Percentiles rank a stretch among this genome's conserved stretches.
These are phyloP conservation scores for Zangia roseola DNA, from an alignment of 768 basidiomycete species.

Conservation along the genomic window DNA sequence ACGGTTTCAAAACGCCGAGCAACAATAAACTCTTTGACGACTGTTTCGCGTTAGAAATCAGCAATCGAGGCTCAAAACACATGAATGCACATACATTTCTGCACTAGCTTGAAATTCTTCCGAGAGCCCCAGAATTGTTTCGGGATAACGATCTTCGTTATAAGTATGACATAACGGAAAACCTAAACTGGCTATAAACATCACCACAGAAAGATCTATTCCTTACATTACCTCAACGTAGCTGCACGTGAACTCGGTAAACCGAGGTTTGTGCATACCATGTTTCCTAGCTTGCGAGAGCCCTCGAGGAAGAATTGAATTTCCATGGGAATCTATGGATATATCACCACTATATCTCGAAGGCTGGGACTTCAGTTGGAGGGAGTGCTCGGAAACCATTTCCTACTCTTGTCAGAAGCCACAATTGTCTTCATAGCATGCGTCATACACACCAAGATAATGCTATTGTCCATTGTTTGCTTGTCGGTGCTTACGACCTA, in stretches of 20 bases:
- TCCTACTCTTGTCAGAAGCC: constrained; percentile 45
- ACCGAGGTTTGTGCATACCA: constrained; percentile 63
- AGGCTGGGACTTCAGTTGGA: constrained; percentile 54
- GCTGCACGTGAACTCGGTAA: constrained; percentile 72
- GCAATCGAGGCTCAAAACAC: neutral
- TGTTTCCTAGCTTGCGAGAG: constrained; percentile 47
- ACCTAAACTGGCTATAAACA: constrained; percentile 46
- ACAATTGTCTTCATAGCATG: neutral
- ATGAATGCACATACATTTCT: constrained; percentile 45
- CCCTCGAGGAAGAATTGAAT: constrained; percentile 44
- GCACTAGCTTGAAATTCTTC: constrained; percentile 59
- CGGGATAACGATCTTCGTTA: constrained; percentile 72
- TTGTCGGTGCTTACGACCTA: constrained; percentile 42
- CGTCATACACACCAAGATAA: constrained; percentile 54
- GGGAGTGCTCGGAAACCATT: constrained; percentile 68
- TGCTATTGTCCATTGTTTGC: constrained; percentile 52
- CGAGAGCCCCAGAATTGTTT: constrained; percentile 75
- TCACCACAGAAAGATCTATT: neutral
- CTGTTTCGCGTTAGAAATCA: constrained; percentile 36
- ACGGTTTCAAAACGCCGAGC: constrained; percentile 80
- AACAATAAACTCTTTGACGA: constrained; percentile 69
- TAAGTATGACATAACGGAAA: constrained; percentile 57
- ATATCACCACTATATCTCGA: constrained; percentile 35
- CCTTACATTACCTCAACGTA: constrained; percentile 53
- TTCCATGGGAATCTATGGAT: constrained; percentile 55